phyloP scores from a whole-genome alignment of 73 alveolate species.

The Paramecium primaurelia region DNA sequence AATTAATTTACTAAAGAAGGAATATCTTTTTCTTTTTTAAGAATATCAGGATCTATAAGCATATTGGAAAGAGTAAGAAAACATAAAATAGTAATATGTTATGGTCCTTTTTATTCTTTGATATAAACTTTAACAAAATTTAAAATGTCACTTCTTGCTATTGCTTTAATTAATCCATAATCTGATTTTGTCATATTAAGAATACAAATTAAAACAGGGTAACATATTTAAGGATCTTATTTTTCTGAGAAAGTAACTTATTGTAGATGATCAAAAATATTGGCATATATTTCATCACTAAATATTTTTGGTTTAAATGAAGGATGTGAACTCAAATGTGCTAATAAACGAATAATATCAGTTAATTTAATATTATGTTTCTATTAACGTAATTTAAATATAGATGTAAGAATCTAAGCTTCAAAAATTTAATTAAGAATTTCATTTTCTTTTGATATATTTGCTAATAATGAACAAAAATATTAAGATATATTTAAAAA shows the following conservation, averaged over 20 bases:
- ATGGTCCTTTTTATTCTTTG: slow-evolving; percentile 38
- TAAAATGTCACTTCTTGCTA: slow-evolving; percentile 43
- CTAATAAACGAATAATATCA: slow-evolving; percentile 48
- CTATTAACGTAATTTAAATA: slow-evolving; percentile 12
- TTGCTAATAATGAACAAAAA: slow-evolving; percentile 54
- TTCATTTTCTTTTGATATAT: slow-evolving; percentile 56
- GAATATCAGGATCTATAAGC: background rate
- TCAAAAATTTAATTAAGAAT: slow-evolving; percentile 43
- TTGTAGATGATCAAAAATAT: slow-evolving; percentile 40
- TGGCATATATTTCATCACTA: slow-evolving; percentile 50
- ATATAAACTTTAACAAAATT: slow-evolving; percentile 35
- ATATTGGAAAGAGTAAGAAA: slow-evolving; percentile 5
- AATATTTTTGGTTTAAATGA: slow-evolving; percentile 32
- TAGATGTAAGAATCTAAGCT: slow-evolving; percentile 11
- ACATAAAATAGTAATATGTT: slow-evolving; percentile 30
- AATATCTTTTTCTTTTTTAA: slow-evolving; percentile 5
- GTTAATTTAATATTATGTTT: slow-evolving; percentile 45
- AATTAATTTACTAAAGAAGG: slow-evolving; percentile 6
- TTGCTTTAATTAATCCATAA: slow-evolving; percentile 46
- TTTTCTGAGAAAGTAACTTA: slow-evolving; percentile 33
- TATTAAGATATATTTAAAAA: slow-evolving; percentile 18
- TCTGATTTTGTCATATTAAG: slow-evolving; percentile 59
- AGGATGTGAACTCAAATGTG: slow-evolving; percentile 58
- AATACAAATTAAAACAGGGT: slow-evolving; percentile 46
- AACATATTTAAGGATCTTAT: slow-evolving; percentile 14